Percentiles rank a stretch among this genome's conserved stretches.
phyloP scores from a whole-genome alignment of 371 early-diverging fungal genomes.

The Mucor mucedo region DNA sequence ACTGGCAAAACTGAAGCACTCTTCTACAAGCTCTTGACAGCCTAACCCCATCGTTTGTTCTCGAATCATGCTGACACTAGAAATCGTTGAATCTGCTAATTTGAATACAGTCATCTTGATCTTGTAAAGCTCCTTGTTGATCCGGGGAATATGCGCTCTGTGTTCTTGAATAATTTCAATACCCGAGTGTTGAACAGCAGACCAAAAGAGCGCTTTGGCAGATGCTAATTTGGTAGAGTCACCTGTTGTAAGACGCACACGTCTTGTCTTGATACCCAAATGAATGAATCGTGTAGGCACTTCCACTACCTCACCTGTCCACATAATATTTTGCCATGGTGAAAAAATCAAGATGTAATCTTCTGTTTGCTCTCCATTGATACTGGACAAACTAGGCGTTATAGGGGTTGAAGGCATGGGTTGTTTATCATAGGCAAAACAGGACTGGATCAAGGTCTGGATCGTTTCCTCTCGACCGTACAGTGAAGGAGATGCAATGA shows the following conservation, averaged over 20 bases:
- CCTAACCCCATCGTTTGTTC: constrained; percentile 58
- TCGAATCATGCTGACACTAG: constrained; percentile 61
- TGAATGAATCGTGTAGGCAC: constrained; percentile 50
- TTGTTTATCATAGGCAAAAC: constrained; percentile 42
- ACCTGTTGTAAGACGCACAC: constrained; percentile 72
- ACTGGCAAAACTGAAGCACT: constrained; percentile 83
- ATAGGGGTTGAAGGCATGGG: constrained; percentile 17
- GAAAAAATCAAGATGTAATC: constrained; percentile 62
- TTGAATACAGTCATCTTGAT: constrained; percentile 67
- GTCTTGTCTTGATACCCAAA: constrained; percentile 64
- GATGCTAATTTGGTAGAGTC: constrained; percentile 50
- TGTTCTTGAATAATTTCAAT: constrained; percentile 61
- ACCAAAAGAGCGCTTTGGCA: constrained; percentile 57
- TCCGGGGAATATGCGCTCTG: constrained; percentile 61
- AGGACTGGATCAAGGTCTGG: constrained; percentile 38
- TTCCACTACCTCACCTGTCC: constrained; percentile 65
- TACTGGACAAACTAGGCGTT: background rate
- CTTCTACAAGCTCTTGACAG: constrained; percentile 81
- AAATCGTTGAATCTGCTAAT: constrained; percentile 61
- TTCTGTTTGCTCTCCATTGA: constrained; percentile 26
- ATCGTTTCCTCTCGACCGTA: constrained; percentile 45
- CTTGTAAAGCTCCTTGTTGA: constrained; percentile 66
- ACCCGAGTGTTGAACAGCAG: constrained; percentile 50
- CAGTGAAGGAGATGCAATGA: constrained; percentile 60
- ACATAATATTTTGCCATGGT: constrained; percentile 62